Evolutionary conservation across 345 rosid species (phyloP).

Genomic region (Heritiera littoralis): DNA sequence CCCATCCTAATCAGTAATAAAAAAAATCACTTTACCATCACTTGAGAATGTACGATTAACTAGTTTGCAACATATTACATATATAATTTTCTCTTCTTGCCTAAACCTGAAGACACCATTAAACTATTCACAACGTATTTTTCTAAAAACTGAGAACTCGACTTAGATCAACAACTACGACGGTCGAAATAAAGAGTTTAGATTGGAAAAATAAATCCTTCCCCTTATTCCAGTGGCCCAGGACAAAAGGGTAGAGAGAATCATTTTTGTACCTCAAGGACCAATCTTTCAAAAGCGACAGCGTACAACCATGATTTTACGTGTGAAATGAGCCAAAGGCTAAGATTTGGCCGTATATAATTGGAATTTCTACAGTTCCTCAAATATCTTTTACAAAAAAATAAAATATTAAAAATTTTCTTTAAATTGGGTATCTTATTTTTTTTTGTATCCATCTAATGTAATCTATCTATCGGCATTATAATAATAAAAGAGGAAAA

Average conservation of each 20-base stretch:
- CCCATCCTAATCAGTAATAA: no score
- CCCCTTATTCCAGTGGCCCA: background rate
- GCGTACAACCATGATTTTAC: constrained; percentile 19
- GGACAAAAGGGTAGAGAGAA: background rate
- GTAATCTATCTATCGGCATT: background rate
- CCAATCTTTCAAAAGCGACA: background rate
- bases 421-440: background rate
- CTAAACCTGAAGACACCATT: background rate
- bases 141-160: background rate
- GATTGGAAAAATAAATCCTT: background rate
- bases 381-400: background rate
- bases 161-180: background rate
- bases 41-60: background rate
- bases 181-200: background rate
- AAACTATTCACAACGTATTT: background rate
- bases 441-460: no score
- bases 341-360: background rate
- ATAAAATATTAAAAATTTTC: no score
- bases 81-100: background rate
- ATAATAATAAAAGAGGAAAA: no score
- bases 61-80: background rate
- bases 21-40: background rate
- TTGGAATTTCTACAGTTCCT: background rate
- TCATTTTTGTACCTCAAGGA: constrained; percentile 14
- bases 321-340: constrained; percentile 5